Evolutionary conservation across 306 rosid genomes (phyloP).

Genomic region (Lupinus albus): DNA sequence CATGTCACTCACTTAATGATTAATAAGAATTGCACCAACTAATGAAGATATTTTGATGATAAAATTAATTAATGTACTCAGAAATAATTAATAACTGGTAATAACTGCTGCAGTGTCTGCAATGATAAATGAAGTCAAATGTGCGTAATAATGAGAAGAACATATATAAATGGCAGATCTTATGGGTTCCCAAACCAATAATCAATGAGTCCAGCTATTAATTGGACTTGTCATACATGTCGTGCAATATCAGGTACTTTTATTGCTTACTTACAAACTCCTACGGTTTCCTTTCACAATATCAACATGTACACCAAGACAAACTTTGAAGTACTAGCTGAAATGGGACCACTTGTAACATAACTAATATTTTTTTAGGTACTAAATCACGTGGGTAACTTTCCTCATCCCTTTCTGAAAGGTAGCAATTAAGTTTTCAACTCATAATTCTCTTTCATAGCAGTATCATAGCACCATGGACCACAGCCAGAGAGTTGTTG

Average conservation of each 20-base stretch:
- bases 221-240: constrained; percentile 32
- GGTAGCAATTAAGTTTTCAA: constrained; percentile 10
- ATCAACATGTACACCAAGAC: no score
- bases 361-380: constrained; percentile 22
- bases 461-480: not conserved
- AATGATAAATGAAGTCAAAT: constrained; percentile 55
- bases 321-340: not conserved
- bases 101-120: constrained; percentile 32
- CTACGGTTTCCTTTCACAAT: no score
- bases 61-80: no score
- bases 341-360: constrained; percentile 32
- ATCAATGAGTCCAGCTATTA: constrained; percentile 33
- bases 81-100: no score
- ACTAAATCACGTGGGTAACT: constrained; percentile 41
- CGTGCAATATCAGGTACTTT: not conserved
- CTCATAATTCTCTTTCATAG: not conserved
- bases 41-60: no score
- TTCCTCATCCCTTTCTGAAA: constrained; percentile 30
- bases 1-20: no score
- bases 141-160: constrained; percentile 21
- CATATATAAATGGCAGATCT: constrained; percentile 12
- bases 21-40: no score
- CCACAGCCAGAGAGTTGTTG: constrained; percentile 4
- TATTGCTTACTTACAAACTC: constrained; percentile 1
- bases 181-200: constrained; percentile 42